phyloP scores from a whole-genome alignment of 495 filamentous ascomycete species.

The Bryoglossum gracile region DNA sequence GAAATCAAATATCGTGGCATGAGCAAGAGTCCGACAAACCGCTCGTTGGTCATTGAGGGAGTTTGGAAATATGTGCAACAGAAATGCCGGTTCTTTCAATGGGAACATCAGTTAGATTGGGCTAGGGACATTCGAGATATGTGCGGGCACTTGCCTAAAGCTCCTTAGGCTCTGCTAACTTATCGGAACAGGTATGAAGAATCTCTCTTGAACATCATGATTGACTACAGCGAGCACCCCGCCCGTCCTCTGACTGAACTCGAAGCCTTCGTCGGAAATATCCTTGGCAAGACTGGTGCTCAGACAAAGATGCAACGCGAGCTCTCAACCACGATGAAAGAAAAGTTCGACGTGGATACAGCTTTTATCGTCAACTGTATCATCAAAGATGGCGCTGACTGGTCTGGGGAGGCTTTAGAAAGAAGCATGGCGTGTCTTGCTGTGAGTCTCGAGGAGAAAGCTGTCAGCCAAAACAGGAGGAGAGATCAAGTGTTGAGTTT shows the following conservation, averaged over 20 bases:
- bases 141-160: conserved; percentile 31
- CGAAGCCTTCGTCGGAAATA: conserved; percentile 69
- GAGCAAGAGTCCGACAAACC: conserved; percentile 14
- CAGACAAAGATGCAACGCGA: conserved; percentile 59
- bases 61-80: conserved; percentile 40
- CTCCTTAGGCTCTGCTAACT: too few relatives aligned
- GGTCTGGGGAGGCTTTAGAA: conserved; percentile 12
- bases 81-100: conserved; percentile 16
- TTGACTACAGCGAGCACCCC: conserved; percentile 50
- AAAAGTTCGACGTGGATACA: conserved; percentile 43
- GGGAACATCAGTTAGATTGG: conserved; percentile 28
- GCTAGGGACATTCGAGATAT: conserved; percentile 45
- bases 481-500: conserved; percentile 17
- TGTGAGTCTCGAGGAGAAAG: conserved; percentile 2
- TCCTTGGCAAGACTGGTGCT: conserved; percentile 55
- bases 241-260: conserved; percentile 54
- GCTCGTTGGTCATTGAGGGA: conserved; percentile 33
- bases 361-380: conserved; percentile 18
- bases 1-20: conserved; percentile 38
- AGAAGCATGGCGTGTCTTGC: conserved; percentile 22
- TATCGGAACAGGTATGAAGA: conserved; percentile 63
- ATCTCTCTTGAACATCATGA: conserved; percentile 47
- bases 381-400: conserved; percentile 16
- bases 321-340: conserved; percentile 49
- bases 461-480: not conserved